Conservation (phyloP, 2,329 filamentous ascomycete genomes). For the Aspergillus vadensis region DNA sequence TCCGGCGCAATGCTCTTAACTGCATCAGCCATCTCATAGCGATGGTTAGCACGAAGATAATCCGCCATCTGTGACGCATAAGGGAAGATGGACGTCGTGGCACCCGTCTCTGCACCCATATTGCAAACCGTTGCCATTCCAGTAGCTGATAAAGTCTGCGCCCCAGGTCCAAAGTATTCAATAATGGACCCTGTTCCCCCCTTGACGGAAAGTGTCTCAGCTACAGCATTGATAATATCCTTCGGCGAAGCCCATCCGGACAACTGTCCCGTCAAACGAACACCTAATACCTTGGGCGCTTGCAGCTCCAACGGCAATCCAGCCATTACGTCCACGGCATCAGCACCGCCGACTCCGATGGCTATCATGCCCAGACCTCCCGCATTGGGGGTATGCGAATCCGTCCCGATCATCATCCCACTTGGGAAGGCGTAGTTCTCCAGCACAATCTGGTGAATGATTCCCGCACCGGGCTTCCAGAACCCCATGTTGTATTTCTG, state of each 20-base stretch:
- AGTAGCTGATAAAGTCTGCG: neutral
- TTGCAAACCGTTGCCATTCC: slow-evolving; percentile 3
- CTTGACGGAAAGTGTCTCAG: slow-evolving; percentile 67
- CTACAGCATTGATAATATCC: slow-evolving; percentile 93
- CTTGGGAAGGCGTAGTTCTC: neutral
- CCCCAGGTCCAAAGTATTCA: slow-evolving; percentile 1
- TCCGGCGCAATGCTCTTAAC: neutral
- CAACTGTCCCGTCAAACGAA: slow-evolving; percentile 45
- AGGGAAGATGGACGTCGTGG: slow-evolving; percentile 2
- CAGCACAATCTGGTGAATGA: neutral
- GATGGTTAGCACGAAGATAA: neutral
- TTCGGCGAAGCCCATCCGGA: slow-evolving; percentile 89
- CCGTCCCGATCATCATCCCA: slow-evolving; percentile 70
- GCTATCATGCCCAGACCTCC: slow-evolving; percentile 91
- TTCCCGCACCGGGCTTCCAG: neutral
- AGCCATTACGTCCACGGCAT: slow-evolving; percentile 96
- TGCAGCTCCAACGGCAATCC: slow-evolving; percentile 94
- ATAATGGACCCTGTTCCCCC: neutral
- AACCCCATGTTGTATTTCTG: neutral
- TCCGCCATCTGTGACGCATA: neutral
- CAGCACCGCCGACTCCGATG: slow-evolving; percentile 93
- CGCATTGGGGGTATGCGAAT: slow-evolving; percentile 93
- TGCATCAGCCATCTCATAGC: neutral
- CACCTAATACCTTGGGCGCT: slow-evolving; percentile 64
- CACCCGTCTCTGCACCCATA: neutral